Evolutionary conservation across 2,329 filamentous ascomycete genomes (phyloP).

Genomic region (Aspergillus sp.): DNA sequence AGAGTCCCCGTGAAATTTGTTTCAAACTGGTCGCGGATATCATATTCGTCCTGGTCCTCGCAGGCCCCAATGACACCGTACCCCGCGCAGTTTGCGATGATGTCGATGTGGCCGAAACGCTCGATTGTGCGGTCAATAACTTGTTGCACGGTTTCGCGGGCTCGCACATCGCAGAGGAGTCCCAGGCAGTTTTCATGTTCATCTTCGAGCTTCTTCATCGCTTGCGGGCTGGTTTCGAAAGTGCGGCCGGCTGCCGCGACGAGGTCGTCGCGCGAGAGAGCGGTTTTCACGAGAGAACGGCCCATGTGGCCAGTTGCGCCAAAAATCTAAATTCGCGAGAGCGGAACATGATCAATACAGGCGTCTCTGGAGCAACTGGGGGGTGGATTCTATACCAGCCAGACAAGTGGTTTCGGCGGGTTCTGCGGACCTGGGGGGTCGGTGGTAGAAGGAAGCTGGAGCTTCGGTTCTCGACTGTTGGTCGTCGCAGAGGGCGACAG

Average conservation of each 20-base stretch:
- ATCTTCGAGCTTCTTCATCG: conserved; percentile 69
- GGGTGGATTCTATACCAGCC: conserved; percentile 66
- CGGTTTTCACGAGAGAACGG: conserved; percentile 80
- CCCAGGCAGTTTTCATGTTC: conserved; percentile 65
- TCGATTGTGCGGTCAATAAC: conserved; percentile 70
- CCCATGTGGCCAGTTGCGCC: conserved; percentile 98
- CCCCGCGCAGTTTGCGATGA: conserved; percentile 90
- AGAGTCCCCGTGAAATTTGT: conserved; percentile 96
- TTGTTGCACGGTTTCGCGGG: conserved; percentile 71
- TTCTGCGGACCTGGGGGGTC: conserved; percentile 75
- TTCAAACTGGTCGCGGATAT: conserved; percentile 93
- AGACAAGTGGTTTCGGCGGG: conserved; percentile 74
- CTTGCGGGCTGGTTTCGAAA: conserved; percentile 70
- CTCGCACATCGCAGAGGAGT: conserved; percentile 85
- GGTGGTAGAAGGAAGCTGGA: conserved; percentile 76
- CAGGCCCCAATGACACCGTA: conserved; percentile 95
- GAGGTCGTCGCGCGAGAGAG: conserved; percentile 75
- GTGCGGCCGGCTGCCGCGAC: conserved; percentile 84
- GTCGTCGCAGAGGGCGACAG: conserved; percentile 15
- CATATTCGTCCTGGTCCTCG: conserved; percentile 94
- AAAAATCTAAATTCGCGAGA: conserved; percentile 64
- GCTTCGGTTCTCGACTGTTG: conserved; percentile 40
- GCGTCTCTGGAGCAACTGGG: background rate
- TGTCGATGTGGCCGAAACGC: conserved; percentile 78
- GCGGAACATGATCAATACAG: background rate